These are phyloP conservation scores for Candida pseudoviswanathii DNA, from an alignment of 1,139 yeast genomes.

Conservation along the genomic window DNA sequence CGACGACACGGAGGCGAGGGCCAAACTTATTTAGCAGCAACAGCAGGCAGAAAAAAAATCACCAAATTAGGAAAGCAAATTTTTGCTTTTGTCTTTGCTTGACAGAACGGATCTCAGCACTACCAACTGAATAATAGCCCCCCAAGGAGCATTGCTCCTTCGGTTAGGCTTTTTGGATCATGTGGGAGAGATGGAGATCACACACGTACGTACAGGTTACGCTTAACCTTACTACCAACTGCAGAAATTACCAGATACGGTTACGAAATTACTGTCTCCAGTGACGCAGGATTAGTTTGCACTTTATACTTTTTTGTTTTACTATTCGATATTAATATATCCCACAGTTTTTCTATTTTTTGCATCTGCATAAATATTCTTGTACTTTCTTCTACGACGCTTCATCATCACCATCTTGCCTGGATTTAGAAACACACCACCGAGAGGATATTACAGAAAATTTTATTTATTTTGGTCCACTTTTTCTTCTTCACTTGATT, in stretches of 20 bases:
- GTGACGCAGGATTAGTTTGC: neutral
- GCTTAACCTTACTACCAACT: neutral
- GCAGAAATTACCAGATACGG: neutral
- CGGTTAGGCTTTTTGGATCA: too few relatives aligned
- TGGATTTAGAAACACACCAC: neutral
- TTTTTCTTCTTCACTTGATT: neutral
- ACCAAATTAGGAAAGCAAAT: conserved; percentile 1
- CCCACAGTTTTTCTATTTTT: neutral
- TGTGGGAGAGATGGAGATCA: too few relatives aligned
- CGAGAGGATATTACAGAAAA: neutral
- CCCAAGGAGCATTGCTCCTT: too few relatives aligned
- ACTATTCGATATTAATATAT: neutral
- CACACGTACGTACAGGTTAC: too few relatives aligned
- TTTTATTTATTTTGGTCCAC: neutral
- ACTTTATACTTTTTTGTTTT: neutral
- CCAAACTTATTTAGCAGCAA: neutral
- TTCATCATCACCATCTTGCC: neutral
- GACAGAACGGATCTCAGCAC: neutral
- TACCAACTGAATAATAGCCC: neutral
- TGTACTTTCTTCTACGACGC: neutral
- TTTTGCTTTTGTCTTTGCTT: neutral
- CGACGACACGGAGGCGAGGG: too few relatives aligned
- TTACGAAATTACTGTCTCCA: neutral
- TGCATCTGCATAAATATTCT: neutral
- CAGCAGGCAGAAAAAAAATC: neutral